Base-by-base conservation (phyloP, 2,329 filamentous ascomycete species). In the Mollisiaceae sp. region DNA sequence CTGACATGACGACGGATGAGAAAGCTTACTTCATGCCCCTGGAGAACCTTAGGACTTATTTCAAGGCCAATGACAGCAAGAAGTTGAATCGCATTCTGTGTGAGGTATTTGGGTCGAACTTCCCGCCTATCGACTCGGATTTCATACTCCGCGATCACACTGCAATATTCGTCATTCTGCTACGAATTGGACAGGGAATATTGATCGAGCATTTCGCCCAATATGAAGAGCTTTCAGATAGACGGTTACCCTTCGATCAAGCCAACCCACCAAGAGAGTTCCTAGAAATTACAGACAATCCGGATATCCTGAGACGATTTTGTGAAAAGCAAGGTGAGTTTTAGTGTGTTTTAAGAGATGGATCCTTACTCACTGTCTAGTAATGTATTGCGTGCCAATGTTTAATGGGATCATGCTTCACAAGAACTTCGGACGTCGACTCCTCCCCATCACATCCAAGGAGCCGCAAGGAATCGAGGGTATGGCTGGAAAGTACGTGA, bases 381-480 rank as follows among this genome's bases (percentile, higher is more conserved):
- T 71, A 67, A 68, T 55, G 41, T 75, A 73, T 57, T 76, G 72
- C 60, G 69, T 71, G 6, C 65, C 71, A 5, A 58, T 62, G 11
- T 70, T 77, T 27, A 63, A 66, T 24, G 32, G 66, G 8, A 65
- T 69, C 41, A 65, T 72, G 50, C 58, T 69, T 2, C 62, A 72
- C 56, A 67, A 70, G 41, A 65, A 65, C 11, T 73, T 76, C 36
- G 69, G 67, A 18, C 62, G 71, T 15, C 60, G 70, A 27, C 67
- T 76, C 22, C 64, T 77, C 3, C 75, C 75, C 3, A 75, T 77
- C 20, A 68, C 59, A 24, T 58, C 35, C 50, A 72, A 67, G 57
- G 64, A 73, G 39, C 36, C 43, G 15, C 65, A 65, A 35, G 63
- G 54, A 18, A 52, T 32, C 1, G 71, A 69, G 27, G 71, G 67